These are phyloP conservation scores for Trichaptum fuscoviolaceum DNA, from an alignment of 768 basidiomycete species.

Conservation along the genomic window DNA sequence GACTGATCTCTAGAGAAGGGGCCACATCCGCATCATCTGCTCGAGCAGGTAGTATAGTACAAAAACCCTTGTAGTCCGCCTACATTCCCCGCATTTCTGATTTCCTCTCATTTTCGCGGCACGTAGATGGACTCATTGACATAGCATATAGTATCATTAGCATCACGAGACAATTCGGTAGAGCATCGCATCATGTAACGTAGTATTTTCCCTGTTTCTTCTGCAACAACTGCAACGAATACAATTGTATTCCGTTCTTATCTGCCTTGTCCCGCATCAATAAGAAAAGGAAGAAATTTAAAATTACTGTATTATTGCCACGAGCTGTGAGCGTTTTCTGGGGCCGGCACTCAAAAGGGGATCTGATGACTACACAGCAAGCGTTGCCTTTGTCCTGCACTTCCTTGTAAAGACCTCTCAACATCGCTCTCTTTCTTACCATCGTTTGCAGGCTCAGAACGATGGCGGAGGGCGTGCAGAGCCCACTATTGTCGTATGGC, in stretches of 20 bases:
- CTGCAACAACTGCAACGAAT: constrained; percentile 1
- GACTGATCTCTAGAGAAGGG: constrained; percentile 3
- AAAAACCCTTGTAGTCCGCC: constrained; percentile 35
- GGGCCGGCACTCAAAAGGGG: not conserved
- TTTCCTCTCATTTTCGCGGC: constrained; percentile 40
- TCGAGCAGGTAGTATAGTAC: constrained; percentile 8
- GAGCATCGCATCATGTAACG: constrained; percentile 59
- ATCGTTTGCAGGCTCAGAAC: not conserved
- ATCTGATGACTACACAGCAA: not conserved
- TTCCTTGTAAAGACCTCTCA: not conserved
- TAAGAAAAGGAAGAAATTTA: not conserved
- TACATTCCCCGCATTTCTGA: constrained; percentile 49
- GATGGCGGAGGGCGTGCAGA: not conserved
- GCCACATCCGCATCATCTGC: not conserved
- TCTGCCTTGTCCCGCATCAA: not conserved
- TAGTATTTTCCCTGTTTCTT: constrained; percentile 23
- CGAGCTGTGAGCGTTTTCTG: not conserved
- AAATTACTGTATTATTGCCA: not conserved
- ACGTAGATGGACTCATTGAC: constrained; percentile 39
- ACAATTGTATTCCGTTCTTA: constrained; percentile 3
- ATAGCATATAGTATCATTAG: constrained; percentile 24
- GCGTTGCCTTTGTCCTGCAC: not conserved
- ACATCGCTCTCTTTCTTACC: not conserved
- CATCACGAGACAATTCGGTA: constrained; percentile 64
- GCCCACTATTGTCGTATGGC: not conserved